Evolutionary conservation across 768 basidiomycete genomes (phyloP).

Genomic region (Psilocybe azurescens): DNA sequence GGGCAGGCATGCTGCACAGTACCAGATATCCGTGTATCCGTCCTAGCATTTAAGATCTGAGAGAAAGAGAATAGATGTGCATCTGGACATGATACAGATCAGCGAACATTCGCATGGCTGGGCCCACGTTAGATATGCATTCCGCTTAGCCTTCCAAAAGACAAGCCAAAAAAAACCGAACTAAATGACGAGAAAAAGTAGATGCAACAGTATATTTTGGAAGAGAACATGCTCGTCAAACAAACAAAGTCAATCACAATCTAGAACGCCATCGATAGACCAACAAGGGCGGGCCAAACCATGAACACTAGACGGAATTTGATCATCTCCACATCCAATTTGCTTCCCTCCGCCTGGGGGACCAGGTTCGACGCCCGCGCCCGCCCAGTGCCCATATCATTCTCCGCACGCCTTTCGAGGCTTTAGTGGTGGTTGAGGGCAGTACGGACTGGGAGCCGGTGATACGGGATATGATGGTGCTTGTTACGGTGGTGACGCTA

Average conservation of each 20-base stretch:
- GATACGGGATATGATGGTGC: conserved; percentile 19
- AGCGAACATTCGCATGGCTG: too few relatives aligned
- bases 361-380: not conserved
- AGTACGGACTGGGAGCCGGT: conserved; percentile 1
- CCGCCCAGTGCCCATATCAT: not conserved
- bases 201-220: too few relatives aligned
- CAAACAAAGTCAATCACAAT: not conserved
- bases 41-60: too few relatives aligned
- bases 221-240: not conserved
- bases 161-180: too few relatives aligned
- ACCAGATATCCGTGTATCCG: too few relatives aligned
- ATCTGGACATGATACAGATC: too few relatives aligned
- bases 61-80: too few relatives aligned
- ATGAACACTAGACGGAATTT: conserved; percentile 56
- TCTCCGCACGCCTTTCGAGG: conserved; percentile 3
- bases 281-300: conserved; percentile 61
- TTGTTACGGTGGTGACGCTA: conserved; percentile 13
- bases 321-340: conserved; percentile 34
- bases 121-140: too few relatives aligned
- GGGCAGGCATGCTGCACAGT: too few relatives aligned
- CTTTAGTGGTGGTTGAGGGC: not conserved
- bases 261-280: conserved; percentile 58
- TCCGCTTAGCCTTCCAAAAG: too few relatives aligned
- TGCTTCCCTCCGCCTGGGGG: not conserved
- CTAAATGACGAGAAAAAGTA: too few relatives aligned